Percentiles rank a stretch among this genome's conserved stretches.
Conservation (phyloP, 176 grass and related monocot genomes). For the Ampelocalamus luodianensis region DNA sequence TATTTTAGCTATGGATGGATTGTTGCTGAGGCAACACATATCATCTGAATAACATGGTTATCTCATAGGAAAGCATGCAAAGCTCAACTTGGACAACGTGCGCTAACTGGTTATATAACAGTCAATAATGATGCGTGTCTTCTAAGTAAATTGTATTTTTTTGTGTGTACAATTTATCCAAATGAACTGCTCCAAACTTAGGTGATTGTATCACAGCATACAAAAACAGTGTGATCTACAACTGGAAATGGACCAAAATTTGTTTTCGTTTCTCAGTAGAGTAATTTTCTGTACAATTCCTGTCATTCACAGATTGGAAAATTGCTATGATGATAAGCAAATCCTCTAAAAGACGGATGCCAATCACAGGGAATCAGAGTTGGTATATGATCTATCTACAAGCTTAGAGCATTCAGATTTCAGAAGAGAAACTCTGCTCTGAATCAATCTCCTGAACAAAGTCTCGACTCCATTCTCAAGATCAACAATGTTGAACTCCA, state of each 20-base stretch:
- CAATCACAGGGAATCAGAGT: not conserved
- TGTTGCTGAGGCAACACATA: slow-evolving; percentile 20
- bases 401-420: slow-evolving; percentile 17
- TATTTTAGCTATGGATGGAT: not conserved
- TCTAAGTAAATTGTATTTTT: too few relatives aligned
- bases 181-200: not conserved
- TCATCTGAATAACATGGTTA: slow-evolving; percentile 5
- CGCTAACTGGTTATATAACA: not conserved
- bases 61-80: slow-evolving; percentile 3
- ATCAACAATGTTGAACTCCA: not conserved
- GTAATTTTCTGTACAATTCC: not conserved
- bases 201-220: slow-evolving; percentile 9
- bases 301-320: not conserved
- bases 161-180: not conserved
- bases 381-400: not conserved
- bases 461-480: not conserved
- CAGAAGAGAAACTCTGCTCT: slow-evolving; percentile 35
- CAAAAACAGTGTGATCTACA: not conserved
- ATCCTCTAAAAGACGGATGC: slow-evolving; percentile 26
- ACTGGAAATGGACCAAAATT: not conserved
- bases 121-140: not conserved
- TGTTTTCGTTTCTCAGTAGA: not conserved
- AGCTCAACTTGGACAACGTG: not conserved
- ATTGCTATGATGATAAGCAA: not conserved
- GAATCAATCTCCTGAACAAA: slow-evolving; percentile 24